Evolutionary conservation across 2,329 filamentous ascomycete genomes (phyloP).

Genomic region (Mollisia scopiformis): DNA sequence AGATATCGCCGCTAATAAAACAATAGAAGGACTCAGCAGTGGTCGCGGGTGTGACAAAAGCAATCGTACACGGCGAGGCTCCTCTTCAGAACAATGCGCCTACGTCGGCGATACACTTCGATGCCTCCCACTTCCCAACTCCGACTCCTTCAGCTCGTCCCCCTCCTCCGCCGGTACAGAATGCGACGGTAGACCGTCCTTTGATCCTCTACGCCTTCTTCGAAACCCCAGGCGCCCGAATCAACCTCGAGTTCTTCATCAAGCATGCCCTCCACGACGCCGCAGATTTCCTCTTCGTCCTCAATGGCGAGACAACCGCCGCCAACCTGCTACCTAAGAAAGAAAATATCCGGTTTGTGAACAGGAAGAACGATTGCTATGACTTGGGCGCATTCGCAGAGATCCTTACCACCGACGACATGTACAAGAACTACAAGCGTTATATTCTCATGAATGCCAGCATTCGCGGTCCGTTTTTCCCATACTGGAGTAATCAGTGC

Average conservation of each 20-base stretch:
- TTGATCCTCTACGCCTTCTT: slow-evolving; percentile 34
- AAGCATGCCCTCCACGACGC: slow-evolving; percentile 30
- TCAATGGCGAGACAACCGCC: slow-evolving; percentile 32
- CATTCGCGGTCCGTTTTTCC: slow-evolving; percentile 35
- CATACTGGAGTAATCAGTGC: slow-evolving; percentile 29
- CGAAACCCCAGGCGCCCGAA: slow-evolving; percentile 26
- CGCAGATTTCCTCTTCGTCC: slow-evolving; percentile 34
- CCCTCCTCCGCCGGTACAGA: background rate
- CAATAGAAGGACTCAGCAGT: background rate
- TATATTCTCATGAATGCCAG: slow-evolving; percentile 36
- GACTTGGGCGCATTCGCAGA: slow-evolving; percentile 34
- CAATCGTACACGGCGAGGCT: background rate
- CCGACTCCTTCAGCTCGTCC: background rate
- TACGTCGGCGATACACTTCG: background rate
- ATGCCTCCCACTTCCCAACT: background rate
- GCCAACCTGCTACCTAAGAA: slow-evolving; percentile 20
- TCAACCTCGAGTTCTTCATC: slow-evolving; percentile 33
- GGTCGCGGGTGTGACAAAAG: background rate
- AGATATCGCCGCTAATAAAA: background rate
- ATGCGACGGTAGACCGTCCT: slow-evolving; percentile 19
- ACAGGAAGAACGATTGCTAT: slow-evolving; percentile 32
- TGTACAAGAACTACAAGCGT: slow-evolving; percentile 31
- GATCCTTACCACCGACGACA: slow-evolving; percentile 27
- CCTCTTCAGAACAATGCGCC: background rate
- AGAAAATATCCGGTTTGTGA: slow-evolving; percentile 26